Evolutionary conservation across 371 early-diverging fungal genomes (phyloP).

Genomic region (Rhizopus stolonifer): DNA sequence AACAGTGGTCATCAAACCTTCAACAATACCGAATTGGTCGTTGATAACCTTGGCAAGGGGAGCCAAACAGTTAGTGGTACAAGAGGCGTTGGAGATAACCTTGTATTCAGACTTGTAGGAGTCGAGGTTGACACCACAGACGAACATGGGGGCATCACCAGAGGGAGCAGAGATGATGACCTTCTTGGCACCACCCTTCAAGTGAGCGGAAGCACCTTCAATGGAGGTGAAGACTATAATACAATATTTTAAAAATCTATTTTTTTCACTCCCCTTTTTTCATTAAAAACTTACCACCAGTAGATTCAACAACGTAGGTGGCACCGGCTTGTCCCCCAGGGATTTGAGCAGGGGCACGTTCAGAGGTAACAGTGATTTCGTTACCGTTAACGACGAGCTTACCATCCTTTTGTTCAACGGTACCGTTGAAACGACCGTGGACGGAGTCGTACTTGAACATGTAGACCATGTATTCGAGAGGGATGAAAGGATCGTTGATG

Average conservation of each 20-base stretch:
- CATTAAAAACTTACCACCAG: slow-evolving; percentile 16
- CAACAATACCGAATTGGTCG: slow-evolving; percentile 90
- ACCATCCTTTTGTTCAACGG: slow-evolving; percentile 75
- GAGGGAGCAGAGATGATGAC: slow-evolving; percentile 99
- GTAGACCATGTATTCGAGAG: slow-evolving; percentile 96
- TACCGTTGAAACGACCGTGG: slow-evolving; percentile 91
- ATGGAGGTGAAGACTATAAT: slow-evolving; percentile 89
- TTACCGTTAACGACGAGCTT: slow-evolving; percentile 88
- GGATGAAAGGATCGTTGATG: slow-evolving; percentile 99
- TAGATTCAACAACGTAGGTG: slow-evolving; percentile 66
- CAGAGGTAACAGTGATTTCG: slow-evolving; percentile 72
- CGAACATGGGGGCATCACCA: slow-evolving; percentile 86
- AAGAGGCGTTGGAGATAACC: slow-evolving; percentile 98
- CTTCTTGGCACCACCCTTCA: slow-evolving; percentile 91
- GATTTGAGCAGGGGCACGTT: slow-evolving; percentile 82
- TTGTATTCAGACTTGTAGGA: slow-evolving; percentile 82
- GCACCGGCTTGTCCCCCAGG: slow-evolving; percentile 90
- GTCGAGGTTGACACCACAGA: slow-evolving; percentile 94
- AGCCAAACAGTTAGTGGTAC: slow-evolving; percentile 99
- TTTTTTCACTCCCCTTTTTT: no score
- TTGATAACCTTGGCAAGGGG: slow-evolving; percentile 98
- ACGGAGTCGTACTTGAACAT: slow-evolving; percentile 97
- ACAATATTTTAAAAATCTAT: slow-evolving; percentile 85
- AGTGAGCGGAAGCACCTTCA: slow-evolving; percentile 88
- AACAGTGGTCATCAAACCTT: slow-evolving; percentile 95